These are phyloP conservation scores for Halenospora varia DNA, from an alignment of 495 filamentous ascomycete species.

Conservation along the genomic window DNA sequence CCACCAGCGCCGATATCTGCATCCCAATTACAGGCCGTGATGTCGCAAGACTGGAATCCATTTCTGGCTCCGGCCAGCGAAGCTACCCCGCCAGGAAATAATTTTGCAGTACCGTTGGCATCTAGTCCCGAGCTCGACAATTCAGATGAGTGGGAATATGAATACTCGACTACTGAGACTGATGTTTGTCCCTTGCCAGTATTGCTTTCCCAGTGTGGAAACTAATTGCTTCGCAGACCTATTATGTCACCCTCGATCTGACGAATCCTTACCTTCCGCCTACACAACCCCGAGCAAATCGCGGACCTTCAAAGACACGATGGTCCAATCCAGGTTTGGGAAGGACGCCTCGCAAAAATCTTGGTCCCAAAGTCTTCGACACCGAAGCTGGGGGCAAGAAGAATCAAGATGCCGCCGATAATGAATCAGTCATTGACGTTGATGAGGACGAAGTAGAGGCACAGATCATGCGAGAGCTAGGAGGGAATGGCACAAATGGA, in stretches of 20 bases:
- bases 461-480: not conserved
- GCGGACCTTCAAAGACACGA: constrained; percentile 4
- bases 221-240: constrained; percentile 33
- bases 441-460: not conserved
- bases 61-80: constrained; percentile 1
- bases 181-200: constrained; percentile 32
- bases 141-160: constrained; percentile 53
- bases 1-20: constrained; percentile 11
- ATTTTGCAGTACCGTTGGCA: not conserved
- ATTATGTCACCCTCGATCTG: constrained; percentile 53
- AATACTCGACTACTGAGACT: constrained; percentile 52
- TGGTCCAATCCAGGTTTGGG: constrained; percentile 24
- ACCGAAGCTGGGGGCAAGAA: not conserved
- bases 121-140: constrained; percentile 26
- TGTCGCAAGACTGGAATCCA: constrained; percentile 8
- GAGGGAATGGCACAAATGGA: not conserved
- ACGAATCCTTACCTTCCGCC: constrained; percentile 44
- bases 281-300: not conserved
- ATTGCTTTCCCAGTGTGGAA: not conserved
- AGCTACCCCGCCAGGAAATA: constrained; percentile 12
- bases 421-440: too few relatives aligned
- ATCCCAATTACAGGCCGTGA: constrained; percentile 20
- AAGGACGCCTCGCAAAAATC: constrained; percentile 21
- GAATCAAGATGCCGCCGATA: constrained; percentile 19
- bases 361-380: not conserved